Evolutionary conservation across 345 rosid genomes (phyloP).

Genomic region (Salix udensis): DNA sequence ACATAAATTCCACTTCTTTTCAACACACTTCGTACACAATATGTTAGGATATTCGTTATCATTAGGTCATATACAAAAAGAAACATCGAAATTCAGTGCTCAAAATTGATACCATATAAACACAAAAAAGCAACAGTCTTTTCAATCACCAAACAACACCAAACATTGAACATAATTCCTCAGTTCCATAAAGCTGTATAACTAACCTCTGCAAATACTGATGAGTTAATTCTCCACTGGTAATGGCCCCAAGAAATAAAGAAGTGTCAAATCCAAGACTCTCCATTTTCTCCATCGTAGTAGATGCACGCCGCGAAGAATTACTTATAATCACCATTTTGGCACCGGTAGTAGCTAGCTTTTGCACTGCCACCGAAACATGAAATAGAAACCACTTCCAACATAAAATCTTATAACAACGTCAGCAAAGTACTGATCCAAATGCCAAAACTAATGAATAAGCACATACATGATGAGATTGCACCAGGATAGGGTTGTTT

Average conservation of each 20-base stretch:
- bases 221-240: slow-evolving; percentile 90
- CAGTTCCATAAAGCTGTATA: not conserved
- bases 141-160: no score
- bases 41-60: no score
- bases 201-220: slow-evolving; percentile 66
- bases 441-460: slow-evolving; percentile 21
- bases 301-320: slow-evolving; percentile 86
- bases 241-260: slow-evolving; percentile 78
- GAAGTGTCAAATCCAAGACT: slow-evolving; percentile 90
- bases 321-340: slow-evolving; percentile 84
- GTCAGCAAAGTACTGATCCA: not conserved
- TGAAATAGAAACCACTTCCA: not conserved
- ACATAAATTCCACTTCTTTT: no score
- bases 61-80: no score
- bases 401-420: not conserved
- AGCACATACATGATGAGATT: slow-evolving; percentile 67
- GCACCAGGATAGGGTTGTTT: slow-evolving; percentile 90
- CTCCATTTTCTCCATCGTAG: slow-evolving; percentile 70
- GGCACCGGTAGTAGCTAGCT: slow-evolving; percentile 65
- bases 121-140: no score
- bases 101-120: no score
- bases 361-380: slow-evolving; percentile 54
- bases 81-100: no score
- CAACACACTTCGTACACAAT: no score
- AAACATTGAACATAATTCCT: no score